Conservation (phyloP, 2,329 filamentous ascomycete species). For the Tolypocladium sp. region DNA sequence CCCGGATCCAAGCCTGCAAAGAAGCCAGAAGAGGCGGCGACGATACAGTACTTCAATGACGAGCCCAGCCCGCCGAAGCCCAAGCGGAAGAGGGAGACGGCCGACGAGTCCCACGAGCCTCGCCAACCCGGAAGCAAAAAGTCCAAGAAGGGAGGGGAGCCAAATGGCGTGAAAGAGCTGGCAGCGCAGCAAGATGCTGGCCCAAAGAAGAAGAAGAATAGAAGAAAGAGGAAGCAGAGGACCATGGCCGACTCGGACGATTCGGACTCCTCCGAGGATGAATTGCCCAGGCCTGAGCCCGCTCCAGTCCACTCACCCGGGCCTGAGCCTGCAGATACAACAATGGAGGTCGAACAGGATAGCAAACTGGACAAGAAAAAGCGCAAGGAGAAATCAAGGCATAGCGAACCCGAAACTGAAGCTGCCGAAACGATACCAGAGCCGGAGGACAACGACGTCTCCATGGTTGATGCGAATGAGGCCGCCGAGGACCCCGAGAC, state of each 20-base stretch:
- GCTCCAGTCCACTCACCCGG: conserved; percentile 6
- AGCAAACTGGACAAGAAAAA: background rate
- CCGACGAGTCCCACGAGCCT: conserved; percentile 15
- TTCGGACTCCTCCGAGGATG: conserved; percentile 8
- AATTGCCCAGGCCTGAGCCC: conserved; percentile 4
- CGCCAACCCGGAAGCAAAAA: conserved; percentile 23
- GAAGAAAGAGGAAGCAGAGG: conserved; percentile 25
- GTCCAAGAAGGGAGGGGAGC: conserved; percentile 14
- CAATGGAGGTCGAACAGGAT: background rate
- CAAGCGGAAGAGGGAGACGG: conserved; percentile 28
- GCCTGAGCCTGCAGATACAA: background rate
- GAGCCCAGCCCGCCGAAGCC: conserved; percentile 13
- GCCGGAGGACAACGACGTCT: background rate
- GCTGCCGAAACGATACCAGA: background rate
- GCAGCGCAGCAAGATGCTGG: conserved; percentile 1
- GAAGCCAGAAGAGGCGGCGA: conserved; percentile 5
- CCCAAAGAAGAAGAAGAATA: conserved; percentile 17
- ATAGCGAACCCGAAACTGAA: background rate
- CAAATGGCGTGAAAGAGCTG: conserved; percentile 3
- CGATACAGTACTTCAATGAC: conserved; percentile 18
- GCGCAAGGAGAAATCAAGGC: background rate
- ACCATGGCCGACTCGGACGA: conserved; percentile 13
- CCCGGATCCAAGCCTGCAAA: conserved; percentile 17
- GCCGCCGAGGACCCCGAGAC: background rate
- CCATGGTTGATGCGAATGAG: conserved; percentile 3